A percentile compares a stretch with the other conserved stretches of the same genome.
phyloP scores from a whole-genome alignment of 257 asterid genomes.

The Petrea volubilis region DNA sequence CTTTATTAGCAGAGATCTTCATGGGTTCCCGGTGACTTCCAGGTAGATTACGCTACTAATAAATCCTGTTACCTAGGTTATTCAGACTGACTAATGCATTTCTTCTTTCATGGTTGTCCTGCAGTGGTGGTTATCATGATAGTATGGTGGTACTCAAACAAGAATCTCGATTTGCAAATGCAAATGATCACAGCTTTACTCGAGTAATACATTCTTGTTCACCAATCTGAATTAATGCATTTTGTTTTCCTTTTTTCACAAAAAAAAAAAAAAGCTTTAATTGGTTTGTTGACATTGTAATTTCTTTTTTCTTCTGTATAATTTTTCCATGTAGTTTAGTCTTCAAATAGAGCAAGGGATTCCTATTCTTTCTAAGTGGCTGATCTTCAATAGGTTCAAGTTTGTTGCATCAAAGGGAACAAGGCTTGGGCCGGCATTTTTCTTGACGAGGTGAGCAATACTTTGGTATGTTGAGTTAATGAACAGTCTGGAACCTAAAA shows the following conservation, averaged over 20 bases:
- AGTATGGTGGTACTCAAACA: slow-evolving; percentile 91
- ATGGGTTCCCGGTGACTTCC: slow-evolving; percentile 95
- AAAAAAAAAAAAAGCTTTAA: background rate
- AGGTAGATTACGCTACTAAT: slow-evolving; percentile 51
- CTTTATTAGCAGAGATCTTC: slow-evolving; percentile 74
- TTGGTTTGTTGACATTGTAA: slow-evolving; percentile 18
- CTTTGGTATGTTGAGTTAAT: slow-evolving; percentile 16
- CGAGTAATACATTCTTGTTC: slow-evolving; percentile 53
- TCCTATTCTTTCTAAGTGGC: slow-evolving; percentile 91
- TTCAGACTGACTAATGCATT: slow-evolving; percentile 13
- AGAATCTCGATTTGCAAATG: slow-evolving; percentile 89
- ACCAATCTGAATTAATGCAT: background rate
- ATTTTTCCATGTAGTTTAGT: slow-evolving; percentile 62
- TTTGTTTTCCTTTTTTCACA: background rate
- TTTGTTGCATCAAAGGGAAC: slow-evolving; percentile 85
- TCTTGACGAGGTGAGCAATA: slow-evolving; percentile 74
- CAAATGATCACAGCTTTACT: slow-evolving; percentile 68
- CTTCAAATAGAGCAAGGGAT: slow-evolving; percentile 96
- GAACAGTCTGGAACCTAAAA: background rate
- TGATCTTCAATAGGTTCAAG: slow-evolving; percentile 89
- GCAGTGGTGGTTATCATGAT: slow-evolving; percentile 86
- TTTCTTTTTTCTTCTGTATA: slow-evolving; percentile 7
- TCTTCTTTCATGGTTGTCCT: slow-evolving; percentile 29
- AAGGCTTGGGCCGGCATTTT: slow-evolving; percentile 85
- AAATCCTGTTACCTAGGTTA: slow-evolving; percentile 3